Percentiles rank a stretch among this genome's conserved stretches.
Evolutionary conservation across 2,329 filamentous ascomycete genomes (phyloP).

Genomic region (Pyricularia sp.): DNA sequence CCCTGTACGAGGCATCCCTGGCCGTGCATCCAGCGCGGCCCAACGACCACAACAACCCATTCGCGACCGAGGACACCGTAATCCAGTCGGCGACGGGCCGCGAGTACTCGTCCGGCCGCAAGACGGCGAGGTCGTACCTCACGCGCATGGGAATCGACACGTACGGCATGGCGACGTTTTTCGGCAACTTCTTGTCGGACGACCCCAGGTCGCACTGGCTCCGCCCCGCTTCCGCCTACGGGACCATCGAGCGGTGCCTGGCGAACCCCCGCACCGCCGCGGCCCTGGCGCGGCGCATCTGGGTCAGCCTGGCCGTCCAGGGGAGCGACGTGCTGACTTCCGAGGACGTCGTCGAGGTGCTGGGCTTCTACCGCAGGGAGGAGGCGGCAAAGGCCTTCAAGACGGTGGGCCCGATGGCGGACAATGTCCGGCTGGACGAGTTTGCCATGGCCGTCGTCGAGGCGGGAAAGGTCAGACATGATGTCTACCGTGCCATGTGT

Average conservation of each 20-base stretch:
- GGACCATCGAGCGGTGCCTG: conserved; percentile 14
- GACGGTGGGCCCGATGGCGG: conserved; percentile 31
- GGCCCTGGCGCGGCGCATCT: conserved; percentile 16
- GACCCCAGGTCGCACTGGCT: conserved; percentile 14
- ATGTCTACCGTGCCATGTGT: conserved; percentile 16
- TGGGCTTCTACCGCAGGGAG: conserved; percentile 13
- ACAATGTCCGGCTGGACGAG: conserved; percentile 16
- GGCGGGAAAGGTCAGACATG: conserved; percentile 13
- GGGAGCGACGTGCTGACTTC: conserved; percentile 11
- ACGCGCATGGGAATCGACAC: conserved; percentile 14
- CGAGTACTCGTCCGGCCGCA: conserved; percentile 11
- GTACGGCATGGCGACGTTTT: conserved; percentile 13
- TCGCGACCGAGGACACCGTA: conserved; percentile 12
- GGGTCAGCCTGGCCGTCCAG: conserved; percentile 15
- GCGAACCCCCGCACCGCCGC: conserved; percentile 14
- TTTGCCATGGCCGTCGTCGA: conserved; percentile 15
- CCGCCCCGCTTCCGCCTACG: conserved; percentile 13
- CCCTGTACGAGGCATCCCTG: conserved; percentile 14
- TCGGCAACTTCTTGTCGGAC: conserved; percentile 15
- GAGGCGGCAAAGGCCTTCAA: conserved; percentile 16
- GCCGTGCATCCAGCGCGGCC: conserved; percentile 12
- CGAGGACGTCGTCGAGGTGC: conserved; percentile 15
- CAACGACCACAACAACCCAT: conserved; percentile 6
- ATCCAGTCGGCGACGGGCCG: conserved; percentile 15
- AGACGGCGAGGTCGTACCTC: conserved; percentile 13